Evolutionary conservation across 495 filamentous ascomycete species (phyloP), one percentile per base, ranked within the genome.

Genomic region (Penicillium subrubescens): DNA sequence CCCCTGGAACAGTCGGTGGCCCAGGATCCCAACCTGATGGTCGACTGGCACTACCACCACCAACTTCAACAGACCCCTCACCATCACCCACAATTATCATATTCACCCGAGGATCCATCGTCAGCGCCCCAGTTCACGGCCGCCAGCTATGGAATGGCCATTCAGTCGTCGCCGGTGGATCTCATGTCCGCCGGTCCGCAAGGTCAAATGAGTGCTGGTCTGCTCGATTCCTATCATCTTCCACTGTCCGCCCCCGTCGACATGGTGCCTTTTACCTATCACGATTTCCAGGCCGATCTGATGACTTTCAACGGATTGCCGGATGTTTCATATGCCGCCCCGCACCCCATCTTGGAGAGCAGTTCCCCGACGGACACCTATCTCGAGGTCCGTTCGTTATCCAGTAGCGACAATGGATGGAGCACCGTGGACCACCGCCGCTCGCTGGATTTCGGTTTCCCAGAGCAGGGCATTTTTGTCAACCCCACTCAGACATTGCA

Each of bases 401-500:
- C 91, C 12, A 86, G 87, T 64, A 94, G 91, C 74, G 93, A 96
- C 65, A 90, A 92, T 72, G 92, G 91, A 43, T 97, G 93, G 93
- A 85, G 83, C 51, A 83, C 85, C 25, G 86, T 95, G 19, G 90
- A 94, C 63, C 81, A 85, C 61, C 81, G 81, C 70, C 72, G 83
- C 75, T 72, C 88, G 72, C 66, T 86, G 74, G 74, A 82, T 67
- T 78, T 84, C 61, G 77, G 81, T 8, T 84, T 77, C 71, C 79
- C 83, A 15, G 79, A 86, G 52, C 75, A 78, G 52, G 77, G 79
- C 34, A 85, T 90, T 59, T 92, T 96, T 61, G 93, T 94, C 78
- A 95, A 96, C 72, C 93, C 93, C 2, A 86, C 87, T 62, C 90
- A 96, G 74, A 92, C 91, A 0, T 80, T 97, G 52, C 93, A 96